phyloP scores from a whole-genome alignment of 1,284 basidiomycete species.

The Meira nashicola region DNA sequence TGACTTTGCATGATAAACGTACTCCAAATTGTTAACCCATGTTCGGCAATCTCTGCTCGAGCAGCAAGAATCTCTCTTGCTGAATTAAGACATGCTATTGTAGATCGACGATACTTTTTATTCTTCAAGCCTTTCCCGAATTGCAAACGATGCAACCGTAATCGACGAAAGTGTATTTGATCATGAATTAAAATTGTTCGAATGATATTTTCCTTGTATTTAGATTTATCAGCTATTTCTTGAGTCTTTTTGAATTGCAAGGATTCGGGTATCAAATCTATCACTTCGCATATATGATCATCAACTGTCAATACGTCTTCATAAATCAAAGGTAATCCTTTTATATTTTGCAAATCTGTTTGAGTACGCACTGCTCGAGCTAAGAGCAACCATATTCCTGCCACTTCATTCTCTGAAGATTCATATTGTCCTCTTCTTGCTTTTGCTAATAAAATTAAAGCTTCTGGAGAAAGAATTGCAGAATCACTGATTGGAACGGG shows the following conservation, averaged over 20 bases:
- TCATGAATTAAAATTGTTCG: not conserved
- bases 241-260: too few relatives aligned
- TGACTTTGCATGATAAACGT: not conserved
- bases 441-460: not conserved
- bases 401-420: too few relatives aligned
- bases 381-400: too few relatives aligned
- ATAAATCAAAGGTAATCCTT: not conserved
- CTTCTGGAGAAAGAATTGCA: not conserved
- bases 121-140: not conserved
- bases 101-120: not conserved
- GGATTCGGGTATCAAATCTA: too few relatives aligned
- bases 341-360: not conserved
- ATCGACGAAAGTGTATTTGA: not conserved
- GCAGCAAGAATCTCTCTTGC: not conserved
- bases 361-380: not conserved
- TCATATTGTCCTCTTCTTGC: not conserved
- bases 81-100: not conserved
- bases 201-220: not conserved
- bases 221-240: too few relatives aligned
- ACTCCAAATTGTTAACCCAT: not conserved
- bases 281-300: too few relatives aligned
- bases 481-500: not conserved
- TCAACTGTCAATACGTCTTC: not conserved
- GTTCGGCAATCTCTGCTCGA: not conserved
- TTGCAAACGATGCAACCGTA: not conserved